Evolutionary conservation across 2,329 filamentous ascomycete genomes (phyloP), one percentile per base, ranked within the genome.

Genomic region (Colletotrichum sp.): DNA sequence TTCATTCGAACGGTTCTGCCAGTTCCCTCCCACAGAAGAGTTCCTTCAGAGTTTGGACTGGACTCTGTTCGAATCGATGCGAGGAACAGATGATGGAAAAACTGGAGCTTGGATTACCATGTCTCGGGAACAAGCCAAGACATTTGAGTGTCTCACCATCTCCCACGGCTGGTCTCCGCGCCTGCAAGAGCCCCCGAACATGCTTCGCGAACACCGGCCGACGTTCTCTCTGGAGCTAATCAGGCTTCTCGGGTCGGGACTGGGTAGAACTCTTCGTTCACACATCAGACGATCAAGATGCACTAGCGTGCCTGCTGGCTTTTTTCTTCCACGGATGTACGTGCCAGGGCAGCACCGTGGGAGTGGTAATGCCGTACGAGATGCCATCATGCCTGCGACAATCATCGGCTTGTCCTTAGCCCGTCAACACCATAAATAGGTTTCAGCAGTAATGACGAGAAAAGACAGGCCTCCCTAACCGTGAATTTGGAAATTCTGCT

Each of bases 141-240:
- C 64, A 64, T 39, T 9, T 64, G 30, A 21, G 36, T 68, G 73
- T 75, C 73, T 75, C 73, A 75, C 73, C 73, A 75, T 75, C 5
- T 73, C 59, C 63, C 9, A 71, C 70, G 64, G 69, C 63, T 72
- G 39, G 61, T 68, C 61, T 75, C 73, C 69, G 73, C 72, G 55
- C 63, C 18, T 63, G 63, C 69, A 72, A 34, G 73, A 63, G 69
- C 18, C 24, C 52, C 59, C 63, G 68, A 75, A 75, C 72, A 75
- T 67, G 61, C 68, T 72, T 75, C 72, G 55, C 63, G 73, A 75
- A 75, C 69, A 34, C 63, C 55, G 43, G n/a, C 55, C 39, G 55
- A 68, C 28, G 57, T 60, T 60, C 61, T 68, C 24, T 30, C 24
- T 48, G 18, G 69, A 43, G 57, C 63, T 43, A 34, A 68, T 61